Evolutionary conservation across 768 basidiomycete genomes (phyloP).

Genomic region (Rossbeevera mucosa): DNA sequence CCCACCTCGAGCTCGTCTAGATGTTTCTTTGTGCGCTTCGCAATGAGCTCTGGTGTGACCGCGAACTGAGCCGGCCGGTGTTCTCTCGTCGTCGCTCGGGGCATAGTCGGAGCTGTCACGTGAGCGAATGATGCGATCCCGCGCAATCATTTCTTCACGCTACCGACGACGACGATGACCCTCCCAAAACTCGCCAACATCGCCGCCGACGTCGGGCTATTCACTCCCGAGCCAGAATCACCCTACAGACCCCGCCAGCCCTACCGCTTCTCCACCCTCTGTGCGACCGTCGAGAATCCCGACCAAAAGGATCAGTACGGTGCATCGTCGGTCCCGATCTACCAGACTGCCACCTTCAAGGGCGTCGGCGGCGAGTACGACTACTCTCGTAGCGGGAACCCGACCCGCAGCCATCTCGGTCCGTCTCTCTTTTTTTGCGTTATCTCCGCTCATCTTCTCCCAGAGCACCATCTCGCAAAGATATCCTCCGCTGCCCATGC

Average conservation of each 20-base stretch:
- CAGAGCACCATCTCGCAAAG: conserved; percentile 97
- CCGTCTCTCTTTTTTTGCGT: conserved; percentile 19
- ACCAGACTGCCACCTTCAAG: conserved; percentile 98
- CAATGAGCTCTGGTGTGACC: conserved; percentile 60
- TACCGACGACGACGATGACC: background rate
- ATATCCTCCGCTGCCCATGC: conserved; percentile 90
- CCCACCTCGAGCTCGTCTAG: conserved; percentile 81
- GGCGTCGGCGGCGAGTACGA: conserved; percentile 87
- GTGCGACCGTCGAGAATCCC: conserved; percentile 89
- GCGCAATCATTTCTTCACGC: background rate
- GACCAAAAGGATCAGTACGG: conserved; percentile 94
- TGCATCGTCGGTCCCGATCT: conserved; percentile 92
- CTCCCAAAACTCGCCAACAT: conserved; percentile 5
- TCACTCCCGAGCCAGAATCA: conserved; percentile 80
- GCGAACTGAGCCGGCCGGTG: conserved; percentile 22
- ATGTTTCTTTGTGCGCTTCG: conserved; percentile 71
- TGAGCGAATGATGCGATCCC: conserved; percentile 18
- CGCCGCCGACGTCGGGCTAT: conserved; percentile 47
- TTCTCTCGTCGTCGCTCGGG: conserved; percentile 19
- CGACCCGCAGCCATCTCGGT: conserved; percentile 94
- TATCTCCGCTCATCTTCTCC: background rate
- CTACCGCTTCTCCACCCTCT: conserved; percentile 86
- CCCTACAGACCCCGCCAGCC: conserved; percentile 64
- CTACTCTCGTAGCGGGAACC: conserved; percentile 94
- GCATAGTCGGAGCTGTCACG: conserved; percentile 20